Conservation (phyloP, 176 grass and related monocot genomes). For the Avena sativa region DNA sequence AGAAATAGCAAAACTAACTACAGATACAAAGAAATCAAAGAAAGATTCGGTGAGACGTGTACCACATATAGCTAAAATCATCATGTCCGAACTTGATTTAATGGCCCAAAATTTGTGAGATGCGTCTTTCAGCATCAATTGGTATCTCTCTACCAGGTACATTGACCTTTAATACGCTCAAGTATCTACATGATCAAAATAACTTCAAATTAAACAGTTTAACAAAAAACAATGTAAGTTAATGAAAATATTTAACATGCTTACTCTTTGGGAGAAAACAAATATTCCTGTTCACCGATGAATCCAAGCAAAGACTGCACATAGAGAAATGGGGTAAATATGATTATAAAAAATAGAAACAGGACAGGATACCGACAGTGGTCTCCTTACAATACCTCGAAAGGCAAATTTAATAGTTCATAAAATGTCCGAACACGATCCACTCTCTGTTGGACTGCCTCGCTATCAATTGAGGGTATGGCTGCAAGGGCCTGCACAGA, state of each 20-base stretch:
- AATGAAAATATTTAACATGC: slow-evolving; percentile 21
- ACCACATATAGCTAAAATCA: slow-evolving; percentile 18
- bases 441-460: slow-evolving; percentile 84
- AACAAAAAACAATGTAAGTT: slow-evolving; percentile 5
- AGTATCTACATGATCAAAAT: slow-evolving; percentile 55
- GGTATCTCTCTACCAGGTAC: slow-evolving; percentile 94
- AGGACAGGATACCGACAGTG: slow-evolving; percentile 2
- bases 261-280: slow-evolving; percentile 88
- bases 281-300: slow-evolving; percentile 79
- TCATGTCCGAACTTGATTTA: slow-evolving; percentile 33
- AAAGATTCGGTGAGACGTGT: neutral
- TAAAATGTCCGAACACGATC: slow-evolving; percentile 89
- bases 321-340: slow-evolving; percentile 39
- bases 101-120: slow-evolving; percentile 64
- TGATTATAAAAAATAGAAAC: slow-evolving; percentile 24
- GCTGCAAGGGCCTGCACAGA: slow-evolving; percentile 87
- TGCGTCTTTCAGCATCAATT: slow-evolving; percentile 75
- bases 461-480: slow-evolving; percentile 85
- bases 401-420: slow-evolving; percentile 92
- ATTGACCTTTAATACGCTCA: slow-evolving; percentile 76
- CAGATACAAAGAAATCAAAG: slow-evolving; percentile 4
- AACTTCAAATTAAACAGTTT: slow-evolving; percentile 8
- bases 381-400: slow-evolving; percentile 53
- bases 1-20: slow-evolving; percentile 24
- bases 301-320: slow-evolving; percentile 86